Evolutionary conservation across 2,329 filamentous ascomycete genomes (phyloP), one percentile per base, ranked within the genome.

Genomic region (Phyllosticta citribraziliensis): DNA sequence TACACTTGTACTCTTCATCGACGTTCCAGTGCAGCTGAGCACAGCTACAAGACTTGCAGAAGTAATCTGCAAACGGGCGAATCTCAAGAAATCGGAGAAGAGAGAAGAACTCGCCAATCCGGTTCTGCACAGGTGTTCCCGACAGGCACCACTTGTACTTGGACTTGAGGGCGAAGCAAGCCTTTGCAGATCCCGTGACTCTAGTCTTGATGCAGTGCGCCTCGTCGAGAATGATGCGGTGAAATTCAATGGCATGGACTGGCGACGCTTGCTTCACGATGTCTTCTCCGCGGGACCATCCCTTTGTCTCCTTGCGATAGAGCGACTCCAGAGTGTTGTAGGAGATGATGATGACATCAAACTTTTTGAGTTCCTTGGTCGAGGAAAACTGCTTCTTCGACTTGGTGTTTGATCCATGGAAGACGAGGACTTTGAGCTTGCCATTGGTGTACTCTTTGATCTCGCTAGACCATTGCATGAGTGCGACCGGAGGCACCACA

Each of bases 101-200:
- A 0, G 93, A 97, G 75, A 97, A 97, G 73, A 97, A 95, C 72
- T 97, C 93, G 69, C 94, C 93, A 66, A 97, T 97, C 58, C 93
- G 88, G 70, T 97, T 99, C 73, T 99, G 94, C 1, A 99, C 84
- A 0, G 94, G 94, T 1, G 94, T 99, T 9, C 94, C 94, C 17
- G 89, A 94, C 63, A 99, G 80, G 71, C 94, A 99, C 91, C 94
- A 97, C 68, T 95, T 95, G 75, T 94, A 96, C 19, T 83, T 85
- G 19, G 88, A 89, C 63, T 91, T 87, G 52, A 99, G 79, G 1
- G 92, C 91, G 71, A 97, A 97, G 72, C 93, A 97, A 51, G 94
- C 93, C 74, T 90, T 96, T 22, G 94, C 94, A 12, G 94, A 94
- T 77, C 92, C 90, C 9, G 92, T 96, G 22, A 87, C 91, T 63